Evolutionary conservation across 768 basidiomycete species (phyloP), one percentile per base, ranked within the genome.

Genomic region (Phaeolepiota aurea): DNA sequence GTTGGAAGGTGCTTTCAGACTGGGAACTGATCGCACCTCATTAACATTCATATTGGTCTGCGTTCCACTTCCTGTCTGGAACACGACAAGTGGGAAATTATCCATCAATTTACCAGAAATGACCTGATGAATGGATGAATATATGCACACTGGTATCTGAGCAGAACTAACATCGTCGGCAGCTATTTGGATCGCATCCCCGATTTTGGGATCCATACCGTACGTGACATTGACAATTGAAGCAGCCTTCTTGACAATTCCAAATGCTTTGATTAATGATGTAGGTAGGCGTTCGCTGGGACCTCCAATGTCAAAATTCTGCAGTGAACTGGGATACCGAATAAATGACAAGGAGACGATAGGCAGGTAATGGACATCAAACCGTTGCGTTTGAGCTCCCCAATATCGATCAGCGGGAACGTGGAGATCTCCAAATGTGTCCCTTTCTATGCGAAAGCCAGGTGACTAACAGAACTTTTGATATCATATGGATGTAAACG

Each of bases 31-130:
- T 32, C 23, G 20, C 15, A 85, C 90, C 77, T 99, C 96, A 59
- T 99, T 99, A 45, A 79, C 89, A 61, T 89, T 99, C 96, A 99
- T 99, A 70, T 99, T 99, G 56, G 87, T 93, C 63, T 99, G 96
- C 1, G 96, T 99, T 14, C 96, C 96, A 42, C 89, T 93, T 44
- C 96, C 96, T 16, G 96, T 99, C 64, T 99, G 96, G 77, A 97
- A 99, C 31, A 99, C 93, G 25, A 99, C 96, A 28, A 99, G 70
- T 18, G 96, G 96, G 68, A 99, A 99, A 64, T 99, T 87, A 50
- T 92, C 92, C 15, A 84, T 73, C 44, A 99, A 75, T 59, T 91
- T 88, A 38, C 93, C 94, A 33, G 87, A 87, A 58, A 98, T 98
- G 52, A 99, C 94, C 91, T 93, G 35, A 43, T 41, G 39, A 14